A percentile compares a stretch with the other conserved stretches of the same genome.
These are phyloP conservation scores for Epipyxis sp. DNA, from an alignment of 108 stramenopile genomes.

Conservation along the genomic window DNA sequence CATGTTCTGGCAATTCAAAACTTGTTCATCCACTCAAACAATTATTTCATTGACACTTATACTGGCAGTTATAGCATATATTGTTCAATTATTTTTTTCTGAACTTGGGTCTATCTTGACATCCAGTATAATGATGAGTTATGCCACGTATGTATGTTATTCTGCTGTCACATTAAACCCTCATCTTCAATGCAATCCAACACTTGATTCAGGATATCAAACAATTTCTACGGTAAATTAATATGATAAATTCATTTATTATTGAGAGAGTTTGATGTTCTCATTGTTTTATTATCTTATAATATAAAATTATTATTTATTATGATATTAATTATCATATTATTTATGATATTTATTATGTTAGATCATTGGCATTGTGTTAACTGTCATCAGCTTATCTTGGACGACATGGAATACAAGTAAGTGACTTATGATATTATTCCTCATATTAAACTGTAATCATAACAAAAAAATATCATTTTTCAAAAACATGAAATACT, in stretches of 20 bases:
- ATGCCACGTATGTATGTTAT: conserved; percentile 77
- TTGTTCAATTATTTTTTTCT: conserved; percentile 56
- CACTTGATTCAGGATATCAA: conserved; percentile 12
- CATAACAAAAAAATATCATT: no score
- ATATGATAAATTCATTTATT: neutral
- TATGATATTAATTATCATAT: no score
- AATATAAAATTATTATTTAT: no score
- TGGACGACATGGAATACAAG: conserved; percentile 66
- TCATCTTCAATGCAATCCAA: neutral
- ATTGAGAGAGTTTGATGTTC: neutral
- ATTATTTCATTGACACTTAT: conserved; percentile 75
- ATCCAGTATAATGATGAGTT: conserved; percentile 71
- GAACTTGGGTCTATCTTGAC: conserved; percentile 71
- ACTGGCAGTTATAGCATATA: conserved; percentile 42
- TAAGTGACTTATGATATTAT: no score
- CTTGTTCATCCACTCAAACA: conserved; percentile 67
- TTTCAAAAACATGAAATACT: no score
- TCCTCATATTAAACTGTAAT: no score
- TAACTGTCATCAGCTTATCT: conserved; percentile 67
- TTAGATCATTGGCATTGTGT: conserved; percentile 67
- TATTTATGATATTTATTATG: no score
- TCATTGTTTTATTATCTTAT: no score
- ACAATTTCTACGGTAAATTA: neutral
- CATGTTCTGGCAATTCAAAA: conserved; percentile 72
- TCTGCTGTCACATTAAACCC: conserved; percentile 70